Conservation (phyloP, 768 basidiomycete genomes). For the Coprinopsis strossmayeri region DNA sequence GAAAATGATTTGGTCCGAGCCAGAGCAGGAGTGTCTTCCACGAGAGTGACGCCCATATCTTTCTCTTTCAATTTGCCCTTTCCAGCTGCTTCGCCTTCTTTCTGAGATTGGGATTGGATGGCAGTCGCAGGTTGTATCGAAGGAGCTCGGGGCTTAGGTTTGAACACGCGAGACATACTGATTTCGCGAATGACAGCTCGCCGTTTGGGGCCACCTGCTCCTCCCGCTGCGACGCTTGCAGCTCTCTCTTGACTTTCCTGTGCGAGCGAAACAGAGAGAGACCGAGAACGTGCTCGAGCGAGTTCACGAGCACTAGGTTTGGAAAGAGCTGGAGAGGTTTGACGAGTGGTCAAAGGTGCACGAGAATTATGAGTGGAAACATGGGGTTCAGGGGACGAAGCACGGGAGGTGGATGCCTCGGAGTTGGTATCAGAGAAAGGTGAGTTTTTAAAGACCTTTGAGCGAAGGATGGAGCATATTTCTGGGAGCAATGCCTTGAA, state of each 20-base stretch:
- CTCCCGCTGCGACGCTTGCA: constrained; percentile 30
- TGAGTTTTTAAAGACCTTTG: constrained; percentile 63
- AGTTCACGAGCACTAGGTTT: constrained; percentile 16
- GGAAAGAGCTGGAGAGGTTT: constrained; percentile 4
- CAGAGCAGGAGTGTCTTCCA: constrained; percentile 16
- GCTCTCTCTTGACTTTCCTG: constrained; percentile 34
- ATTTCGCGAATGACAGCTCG: constrained; percentile 61
- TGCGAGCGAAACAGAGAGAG: constrained; percentile 64
- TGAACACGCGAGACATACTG: constrained; percentile 73
- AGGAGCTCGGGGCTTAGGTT: constrained; percentile 24
- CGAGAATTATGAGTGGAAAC: constrained; percentile 25
- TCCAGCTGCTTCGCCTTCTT: neutral
- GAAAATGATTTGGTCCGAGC: constrained; percentile 21
- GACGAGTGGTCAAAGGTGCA: constrained; percentile 18
- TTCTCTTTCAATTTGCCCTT: neutral
- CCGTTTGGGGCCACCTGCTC: constrained; percentile 35
- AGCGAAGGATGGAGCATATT: constrained; percentile 49
- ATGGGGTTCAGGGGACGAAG: constrained; percentile 17
- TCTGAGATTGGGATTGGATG: constrained; percentile 4
- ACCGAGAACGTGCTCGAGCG: constrained; percentile 45
- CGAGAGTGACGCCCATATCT: constrained; percentile 9
- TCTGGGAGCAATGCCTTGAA: constrained; percentile 50
- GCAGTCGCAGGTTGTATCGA: neutral
- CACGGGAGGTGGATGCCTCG: constrained; percentile 12
- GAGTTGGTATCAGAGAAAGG: constrained; percentile 46